phyloP scores from a whole-genome alignment of 2,329 filamentous ascomycete genomes.

The Atkinsonella hypoxylon region DNA sequence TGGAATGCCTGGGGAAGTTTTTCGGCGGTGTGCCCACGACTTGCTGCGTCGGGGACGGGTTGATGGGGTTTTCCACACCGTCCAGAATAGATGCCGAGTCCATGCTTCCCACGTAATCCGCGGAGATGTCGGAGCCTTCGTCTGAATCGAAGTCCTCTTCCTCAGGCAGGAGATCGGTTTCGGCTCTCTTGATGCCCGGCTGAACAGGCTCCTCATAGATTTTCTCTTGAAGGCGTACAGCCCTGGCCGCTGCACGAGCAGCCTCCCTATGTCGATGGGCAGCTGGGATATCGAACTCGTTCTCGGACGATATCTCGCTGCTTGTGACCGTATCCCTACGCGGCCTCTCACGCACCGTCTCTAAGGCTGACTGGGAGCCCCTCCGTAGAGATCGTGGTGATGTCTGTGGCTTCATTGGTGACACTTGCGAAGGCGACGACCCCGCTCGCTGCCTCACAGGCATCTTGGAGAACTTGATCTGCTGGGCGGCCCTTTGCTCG shows the following conservation, averaged over 20 bases:
- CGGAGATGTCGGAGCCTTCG: slow-evolving; percentile 50
- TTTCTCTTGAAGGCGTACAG: slow-evolving; percentile 24
- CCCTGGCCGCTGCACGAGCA: slow-evolving; percentile 40
- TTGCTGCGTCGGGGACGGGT: slow-evolving; percentile 40
- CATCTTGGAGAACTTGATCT: slow-evolving; percentile 96
- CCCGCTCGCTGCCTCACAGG: slow-evolving; percentile 75
- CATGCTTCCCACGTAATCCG: slow-evolving; percentile 53
- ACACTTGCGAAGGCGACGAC: slow-evolving; percentile 71
- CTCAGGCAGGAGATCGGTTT: slow-evolving; percentile 41
- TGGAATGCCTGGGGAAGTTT: slow-evolving; percentile 49
- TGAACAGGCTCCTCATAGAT: slow-evolving; percentile 25
- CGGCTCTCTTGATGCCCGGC: slow-evolving; percentile 29
- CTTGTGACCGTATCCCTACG: slow-evolving; percentile 68
- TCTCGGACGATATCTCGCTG: slow-evolving; percentile 74
- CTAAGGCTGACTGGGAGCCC: slow-evolving; percentile 60
- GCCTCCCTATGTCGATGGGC: slow-evolving; percentile 54
- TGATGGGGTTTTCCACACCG: slow-evolving; percentile 46
- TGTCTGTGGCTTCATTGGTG: slow-evolving; percentile 44
- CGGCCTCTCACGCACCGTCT: slow-evolving; percentile 56
- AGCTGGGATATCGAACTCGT: slow-evolving; percentile 57
- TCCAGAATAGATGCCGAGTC: slow-evolving; percentile 63
- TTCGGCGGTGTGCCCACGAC: slow-evolving; percentile 53
- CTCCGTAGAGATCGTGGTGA: slow-evolving; percentile 42
- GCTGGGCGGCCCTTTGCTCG: slow-evolving; percentile 66
- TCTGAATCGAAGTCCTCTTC: slow-evolving; percentile 50